Conservation (phyloP, 2,329 filamentous ascomycete species). For the Hymenoscyphus fructigenus region DNA sequence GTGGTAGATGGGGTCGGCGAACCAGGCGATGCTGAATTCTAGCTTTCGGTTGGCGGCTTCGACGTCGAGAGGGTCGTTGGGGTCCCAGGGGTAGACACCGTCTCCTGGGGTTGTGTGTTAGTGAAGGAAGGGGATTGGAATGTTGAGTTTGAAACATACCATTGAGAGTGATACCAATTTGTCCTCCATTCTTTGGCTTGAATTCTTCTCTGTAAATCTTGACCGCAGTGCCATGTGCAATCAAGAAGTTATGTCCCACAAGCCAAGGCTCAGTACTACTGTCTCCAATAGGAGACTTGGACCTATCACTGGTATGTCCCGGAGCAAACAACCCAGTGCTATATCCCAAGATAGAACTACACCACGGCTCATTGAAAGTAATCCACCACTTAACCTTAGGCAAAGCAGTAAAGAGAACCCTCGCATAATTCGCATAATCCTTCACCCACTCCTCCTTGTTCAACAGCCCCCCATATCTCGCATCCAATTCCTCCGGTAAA, state of each 20-base stretch:
- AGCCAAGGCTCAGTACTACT: constrained; percentile 77
- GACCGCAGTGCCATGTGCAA: constrained; percentile 78
- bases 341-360: constrained; percentile 78
- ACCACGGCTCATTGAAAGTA: constrained; percentile 90
- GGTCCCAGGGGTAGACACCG: constrained; percentile 79
- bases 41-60: constrained; percentile 78
- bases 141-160: constrained; percentile 46
- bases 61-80: constrained; percentile 70
- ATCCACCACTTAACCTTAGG: constrained; percentile 84
- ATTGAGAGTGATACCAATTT: constrained; percentile 87
- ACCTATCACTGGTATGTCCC: constrained; percentile 75
- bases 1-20: constrained; percentile 82
- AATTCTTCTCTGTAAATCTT: constrained; percentile 83
- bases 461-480: constrained; percentile 77
- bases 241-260: constrained; percentile 75
- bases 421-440: constrained; percentile 78
- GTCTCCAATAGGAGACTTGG: constrained; percentile 69
- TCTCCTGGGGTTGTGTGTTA: constrained; percentile 54
- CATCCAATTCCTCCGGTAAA: constrained; percentile 73
- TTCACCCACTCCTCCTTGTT: constrained; percentile 80
- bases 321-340: constrained; percentile 76
- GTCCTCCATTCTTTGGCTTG: constrained; percentile 67
- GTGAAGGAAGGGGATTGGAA: not conserved
- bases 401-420: constrained; percentile 71
- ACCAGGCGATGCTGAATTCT: constrained; percentile 86